phyloP scores from a whole-genome alignment of 768 basidiomycete genomes.

The Boletus subparvulus region DNA sequence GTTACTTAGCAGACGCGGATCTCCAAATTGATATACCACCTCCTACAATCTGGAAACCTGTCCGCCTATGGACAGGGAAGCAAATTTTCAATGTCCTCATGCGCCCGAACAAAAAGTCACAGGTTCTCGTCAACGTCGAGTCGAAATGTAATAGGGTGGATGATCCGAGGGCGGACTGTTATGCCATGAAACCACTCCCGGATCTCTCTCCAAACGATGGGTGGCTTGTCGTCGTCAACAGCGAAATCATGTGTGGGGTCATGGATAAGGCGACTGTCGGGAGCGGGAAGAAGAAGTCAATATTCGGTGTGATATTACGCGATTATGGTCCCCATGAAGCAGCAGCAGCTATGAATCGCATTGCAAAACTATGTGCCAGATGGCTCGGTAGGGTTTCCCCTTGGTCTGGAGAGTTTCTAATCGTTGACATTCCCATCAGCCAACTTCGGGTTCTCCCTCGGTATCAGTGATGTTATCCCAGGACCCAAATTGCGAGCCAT shows the following conservation, averaged over 20 bases:
- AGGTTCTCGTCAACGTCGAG: slow-evolving; percentile 92
- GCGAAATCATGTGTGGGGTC: slow-evolving; percentile 98
- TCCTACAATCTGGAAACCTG: slow-evolving; percentile 91
- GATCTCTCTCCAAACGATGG: slow-evolving; percentile 97
- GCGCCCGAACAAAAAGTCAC: slow-evolving; percentile 83
- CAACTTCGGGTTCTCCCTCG: slow-evolving; percentile 95
- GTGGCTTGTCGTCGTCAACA: slow-evolving; percentile 95
- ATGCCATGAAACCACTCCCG: slow-evolving; percentile 61
- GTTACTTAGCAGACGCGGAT: slow-evolving; percentile 89
- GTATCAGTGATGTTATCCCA: slow-evolving; percentile 98
- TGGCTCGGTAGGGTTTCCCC: slow-evolving; percentile 69
- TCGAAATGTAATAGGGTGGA: slow-evolving; percentile 91
- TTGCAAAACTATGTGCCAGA: slow-evolving; percentile 93
- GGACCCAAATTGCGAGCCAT: slow-evolving; percentile 75
- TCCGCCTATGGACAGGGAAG: slow-evolving; percentile 95
- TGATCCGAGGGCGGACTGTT: slow-evolving; percentile 65
- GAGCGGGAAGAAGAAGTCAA: slow-evolving; percentile 98
- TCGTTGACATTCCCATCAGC: slow-evolving; percentile 50
- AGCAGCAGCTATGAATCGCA: slow-evolving; percentile 90
- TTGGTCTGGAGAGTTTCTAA: background rate
- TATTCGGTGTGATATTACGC: slow-evolving; percentile 95
- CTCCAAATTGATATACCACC: slow-evolving; percentile 94
- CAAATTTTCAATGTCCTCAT: slow-evolving; percentile 98
- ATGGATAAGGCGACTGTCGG: slow-evolving; percentile 99
- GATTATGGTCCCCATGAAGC: slow-evolving; percentile 97